Percentiles rank a stretch among this genome's conserved stretches.
Conservation (phyloP, 371 early-diverging fungal genomes). For the Mortierella sp. region DNA sequence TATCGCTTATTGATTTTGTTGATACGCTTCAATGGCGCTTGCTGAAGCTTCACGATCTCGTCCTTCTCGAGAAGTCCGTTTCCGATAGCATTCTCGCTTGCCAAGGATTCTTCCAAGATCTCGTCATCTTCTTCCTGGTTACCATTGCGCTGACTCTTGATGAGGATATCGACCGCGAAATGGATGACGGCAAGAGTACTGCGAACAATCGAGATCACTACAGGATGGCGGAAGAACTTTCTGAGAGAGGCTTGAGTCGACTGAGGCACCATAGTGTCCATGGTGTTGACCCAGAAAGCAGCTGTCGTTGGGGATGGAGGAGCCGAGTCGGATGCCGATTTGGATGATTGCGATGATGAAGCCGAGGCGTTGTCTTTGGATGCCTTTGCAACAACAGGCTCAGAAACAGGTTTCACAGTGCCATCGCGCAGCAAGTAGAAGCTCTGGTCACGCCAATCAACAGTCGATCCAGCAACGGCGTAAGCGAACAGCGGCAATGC, state of each 20-base stretch:
- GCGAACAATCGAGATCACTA: constrained; percentile 41
- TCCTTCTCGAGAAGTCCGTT: constrained; percentile 16
- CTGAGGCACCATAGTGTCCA: constrained; percentile 26
- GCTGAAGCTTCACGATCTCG: constrained; percentile 26
- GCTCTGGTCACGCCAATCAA: constrained; percentile 86
- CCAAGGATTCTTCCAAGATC: constrained; percentile 5
- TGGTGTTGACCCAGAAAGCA: constrained; percentile 47
- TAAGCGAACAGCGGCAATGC: constrained; percentile 86
- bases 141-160: constrained; percentile 56
- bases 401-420: constrained; percentile 58
- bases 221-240: constrained; percentile 50
- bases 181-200: constrained; percentile 47
- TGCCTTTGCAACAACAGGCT: constrained; percentile 10
- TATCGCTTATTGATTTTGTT: constrained; percentile 20
- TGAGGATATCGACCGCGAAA: constrained; percentile 52
- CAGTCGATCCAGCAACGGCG: constrained; percentile 83
- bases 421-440: constrained; percentile 68
- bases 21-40: constrained; percentile 19
- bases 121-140: constrained; percentile 37
- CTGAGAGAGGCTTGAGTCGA: constrained; percentile 47
- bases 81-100: constrained; percentile 1
- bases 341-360: constrained; percentile 5
- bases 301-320: constrained; percentile 37
- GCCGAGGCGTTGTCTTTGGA: constrained; percentile 13
- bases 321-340: constrained; percentile 19